These are phyloP conservation scores for Epichloe coenophiala DNA, from an alignment of 2,329 filamentous ascomycete genomes.

Conservation along the genomic window DNA sequence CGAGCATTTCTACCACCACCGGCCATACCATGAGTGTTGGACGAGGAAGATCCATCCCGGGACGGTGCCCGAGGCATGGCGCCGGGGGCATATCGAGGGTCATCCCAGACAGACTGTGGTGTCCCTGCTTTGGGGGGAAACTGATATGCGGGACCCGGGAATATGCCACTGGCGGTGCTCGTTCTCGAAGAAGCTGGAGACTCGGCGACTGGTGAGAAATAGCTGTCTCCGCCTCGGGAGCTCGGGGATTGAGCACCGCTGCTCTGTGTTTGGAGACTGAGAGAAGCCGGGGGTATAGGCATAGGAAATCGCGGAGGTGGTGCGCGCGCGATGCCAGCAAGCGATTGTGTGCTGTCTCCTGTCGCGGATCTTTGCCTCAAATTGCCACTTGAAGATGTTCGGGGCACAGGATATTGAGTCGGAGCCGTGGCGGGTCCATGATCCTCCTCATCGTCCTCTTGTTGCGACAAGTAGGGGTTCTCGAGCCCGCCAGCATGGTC, in stretches of 20 bases:
- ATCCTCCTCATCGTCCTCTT: conserved; percentile 50
- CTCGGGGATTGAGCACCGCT: conserved; percentile 42
- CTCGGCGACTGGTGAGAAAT: conserved; percentile 81
- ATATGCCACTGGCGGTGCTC: conserved; percentile 64
- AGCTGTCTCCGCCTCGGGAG: conserved; percentile 59
- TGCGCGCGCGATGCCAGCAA: conserved; percentile 42
- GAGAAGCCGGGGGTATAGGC: conserved; percentile 39
- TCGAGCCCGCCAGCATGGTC: conserved; percentile 52
- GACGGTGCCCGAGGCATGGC: conserved; percentile 73
- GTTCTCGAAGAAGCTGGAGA: conserved; percentile 65
- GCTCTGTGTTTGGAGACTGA: conserved; percentile 55
- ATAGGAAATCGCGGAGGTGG: conserved; percentile 62
- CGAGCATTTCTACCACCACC: conserved; percentile 53
- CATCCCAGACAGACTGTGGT: conserved; percentile 55
- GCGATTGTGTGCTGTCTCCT: conserved; percentile 49
- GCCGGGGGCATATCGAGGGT: conserved; percentile 80
- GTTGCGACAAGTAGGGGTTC: conserved; percentile 61
- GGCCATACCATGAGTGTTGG: conserved; percentile 49
- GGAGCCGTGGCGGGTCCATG: conserved; percentile 24
- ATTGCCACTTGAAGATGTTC: conserved; percentile 54
- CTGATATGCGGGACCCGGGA: conserved; percentile 39
- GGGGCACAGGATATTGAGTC: conserved; percentile 22
- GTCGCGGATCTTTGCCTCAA: conserved; percentile 66
- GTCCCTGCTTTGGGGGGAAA: conserved; percentile 68
- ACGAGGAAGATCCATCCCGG: conserved; percentile 55